These are phyloP conservation scores for Phytopythium cucurbitacearum DNA, from an alignment of 352 stramenopile species.

Conservation along the genomic window DNA sequence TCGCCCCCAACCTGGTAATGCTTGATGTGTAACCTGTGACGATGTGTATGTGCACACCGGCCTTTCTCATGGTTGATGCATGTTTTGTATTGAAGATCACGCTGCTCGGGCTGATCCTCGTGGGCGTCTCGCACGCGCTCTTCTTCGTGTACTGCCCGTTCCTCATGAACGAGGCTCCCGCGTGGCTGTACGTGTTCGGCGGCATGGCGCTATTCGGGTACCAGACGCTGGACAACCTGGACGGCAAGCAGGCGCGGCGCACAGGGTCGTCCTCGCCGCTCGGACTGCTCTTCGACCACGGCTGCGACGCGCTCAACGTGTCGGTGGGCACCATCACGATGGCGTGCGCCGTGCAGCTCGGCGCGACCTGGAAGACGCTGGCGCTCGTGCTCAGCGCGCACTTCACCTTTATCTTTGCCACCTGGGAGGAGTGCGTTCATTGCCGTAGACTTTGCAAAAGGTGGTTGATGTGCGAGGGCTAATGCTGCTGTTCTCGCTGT, in stretches of 20 bases:
- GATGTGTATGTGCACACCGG: not conserved
- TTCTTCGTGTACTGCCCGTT: conserved; percentile 73
- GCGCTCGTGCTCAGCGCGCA: conserved; percentile 70
- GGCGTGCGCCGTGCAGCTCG: conserved; percentile 70
- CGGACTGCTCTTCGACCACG: conserved; percentile 83
- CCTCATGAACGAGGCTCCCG: conserved; percentile 60
- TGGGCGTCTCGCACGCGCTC: conserved; percentile 54
- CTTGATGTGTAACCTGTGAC: not conserved
- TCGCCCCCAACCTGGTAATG: conserved; percentile 72
- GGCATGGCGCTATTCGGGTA: conserved; percentile 67
- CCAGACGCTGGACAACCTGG: conserved; percentile 84
- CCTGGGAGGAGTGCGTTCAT: conserved; percentile 74
- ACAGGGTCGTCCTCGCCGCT: conserved; percentile 78
- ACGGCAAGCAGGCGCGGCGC: conserved; percentile 77
- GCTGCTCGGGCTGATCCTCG: conserved; percentile 59
- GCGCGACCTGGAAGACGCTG: conserved; percentile 76
- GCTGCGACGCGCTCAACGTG: conserved; percentile 81
- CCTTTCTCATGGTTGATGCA: not conserved
- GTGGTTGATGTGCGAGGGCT: not conserved
- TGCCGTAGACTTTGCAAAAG: not conserved
- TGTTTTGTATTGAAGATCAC: conserved; percentile 44
- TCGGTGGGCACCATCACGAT: conserved; percentile 83
- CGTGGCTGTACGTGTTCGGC: conserved; percentile 64
- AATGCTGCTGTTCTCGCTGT: not conserved
- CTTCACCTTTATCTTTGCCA: conserved; percentile 84